These are phyloP conservation scores for Micractinium sp. DNA, from an alignment of 139 green algal genomes.

Conservation along the genomic window DNA sequence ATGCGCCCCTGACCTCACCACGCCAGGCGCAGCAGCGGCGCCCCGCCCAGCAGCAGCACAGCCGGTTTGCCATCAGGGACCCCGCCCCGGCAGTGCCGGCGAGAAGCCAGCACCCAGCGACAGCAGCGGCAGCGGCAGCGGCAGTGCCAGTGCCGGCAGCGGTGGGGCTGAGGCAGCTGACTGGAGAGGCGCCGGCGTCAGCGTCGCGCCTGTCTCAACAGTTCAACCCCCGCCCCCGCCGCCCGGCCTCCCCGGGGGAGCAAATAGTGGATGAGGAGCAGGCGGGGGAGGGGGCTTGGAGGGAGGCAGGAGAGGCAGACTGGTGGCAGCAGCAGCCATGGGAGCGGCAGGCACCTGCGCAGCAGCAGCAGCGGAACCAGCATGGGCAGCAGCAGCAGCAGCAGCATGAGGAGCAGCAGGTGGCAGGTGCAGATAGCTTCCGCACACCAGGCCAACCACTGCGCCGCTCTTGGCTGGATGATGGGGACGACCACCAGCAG, in stretches of 20 bases:
- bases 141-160: not conserved
- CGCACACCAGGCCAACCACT: conserved; percentile 14
- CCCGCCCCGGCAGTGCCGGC: not conserved
- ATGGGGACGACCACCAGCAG: not conserved
- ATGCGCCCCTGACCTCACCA: not conserved
- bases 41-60: not conserved
- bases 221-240: not conserved
- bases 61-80: conserved; percentile 9
- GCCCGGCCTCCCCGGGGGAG: not conserved
- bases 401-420: not conserved
- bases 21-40: conserved; percentile 7
- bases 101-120: not conserved
- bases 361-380: not conserved
- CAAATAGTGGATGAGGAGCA: conserved; percentile 6
- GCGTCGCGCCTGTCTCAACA: not conserved
- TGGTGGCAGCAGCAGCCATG: not conserved
- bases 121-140: not conserved
- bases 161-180: not conserved
- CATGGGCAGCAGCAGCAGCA: not conserved
- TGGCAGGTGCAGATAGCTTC: not conserved
- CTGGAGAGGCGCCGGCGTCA: not conserved
- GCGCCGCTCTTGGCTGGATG: not conserved
- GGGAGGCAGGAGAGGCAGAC: not conserved
- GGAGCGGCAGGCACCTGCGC: not conserved
- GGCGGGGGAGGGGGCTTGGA: not conserved